A percentile compares a stretch with the other conserved stretches of the same genome.
These are phyloP conservation scores for Cryptococcus sp. DNA, from an alignment of 1,284 basidiomycete genomes.

Conservation along the genomic window DNA sequence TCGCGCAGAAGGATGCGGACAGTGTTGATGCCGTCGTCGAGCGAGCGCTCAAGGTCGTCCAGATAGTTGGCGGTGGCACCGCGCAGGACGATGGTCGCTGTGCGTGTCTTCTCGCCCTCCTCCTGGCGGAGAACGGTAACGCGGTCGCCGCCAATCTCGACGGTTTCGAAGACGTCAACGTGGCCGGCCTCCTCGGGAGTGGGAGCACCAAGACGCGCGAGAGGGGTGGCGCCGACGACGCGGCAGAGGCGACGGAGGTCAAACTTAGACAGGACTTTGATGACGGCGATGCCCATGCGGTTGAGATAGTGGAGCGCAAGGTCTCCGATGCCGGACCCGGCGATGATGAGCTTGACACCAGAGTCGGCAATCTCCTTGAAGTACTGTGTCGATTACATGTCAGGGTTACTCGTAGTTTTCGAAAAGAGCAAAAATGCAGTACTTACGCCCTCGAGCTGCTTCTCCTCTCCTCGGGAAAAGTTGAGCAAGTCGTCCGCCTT, in stretches of 20 bases:
- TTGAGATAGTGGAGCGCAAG: constrained; percentile 97
- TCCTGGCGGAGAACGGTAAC: constrained; percentile 92
- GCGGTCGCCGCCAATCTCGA: constrained; percentile 95
- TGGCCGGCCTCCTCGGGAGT: constrained; percentile 94
- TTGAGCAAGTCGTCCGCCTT: constrained; percentile 95
- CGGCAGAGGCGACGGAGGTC: constrained; percentile 91
- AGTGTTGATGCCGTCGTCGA: constrained; percentile 97
- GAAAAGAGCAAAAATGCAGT: neutral
- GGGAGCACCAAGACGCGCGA: constrained; percentile 92
- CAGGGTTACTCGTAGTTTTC: neutral
- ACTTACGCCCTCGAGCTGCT: constrained; percentile 83
- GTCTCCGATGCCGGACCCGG: constrained; percentile 89
- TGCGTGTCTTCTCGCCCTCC: constrained; percentile 71
- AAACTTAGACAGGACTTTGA: constrained; percentile 98
- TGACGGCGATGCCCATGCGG: constrained; percentile 85
- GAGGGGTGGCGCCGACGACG: constrained; percentile 91
- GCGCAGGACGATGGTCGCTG: constrained; percentile 91
- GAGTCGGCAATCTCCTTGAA: constrained; percentile 96
- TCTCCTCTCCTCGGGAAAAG: constrained; percentile 93
- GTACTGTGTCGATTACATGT: constrained; percentile 59
- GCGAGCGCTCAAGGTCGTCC: constrained; percentile 91
- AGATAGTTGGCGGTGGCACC: constrained; percentile 93
- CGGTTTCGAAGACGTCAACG: constrained; percentile 90
- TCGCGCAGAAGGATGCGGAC: constrained; percentile 93
- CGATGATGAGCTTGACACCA: constrained; percentile 90